phyloP scores from a whole-genome alignment of 108 stramenopile species.

The Aurantiochytrium sp. region DNA sequence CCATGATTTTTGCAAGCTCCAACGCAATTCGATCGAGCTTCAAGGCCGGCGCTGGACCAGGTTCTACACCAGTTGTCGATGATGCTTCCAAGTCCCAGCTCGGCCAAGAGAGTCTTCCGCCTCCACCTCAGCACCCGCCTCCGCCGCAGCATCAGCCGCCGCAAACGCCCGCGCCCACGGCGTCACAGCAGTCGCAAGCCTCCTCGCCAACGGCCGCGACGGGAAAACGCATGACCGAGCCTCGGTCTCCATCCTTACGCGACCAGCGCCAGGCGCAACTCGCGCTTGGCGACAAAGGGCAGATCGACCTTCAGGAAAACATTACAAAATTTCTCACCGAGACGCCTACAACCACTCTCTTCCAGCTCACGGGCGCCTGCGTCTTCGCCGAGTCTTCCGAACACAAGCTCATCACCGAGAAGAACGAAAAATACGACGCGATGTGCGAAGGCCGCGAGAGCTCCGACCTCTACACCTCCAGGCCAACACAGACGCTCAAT shows the following conservation, averaged over 20 bases:
- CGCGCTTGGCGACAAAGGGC: background rate
- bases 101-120: too few species aligned
- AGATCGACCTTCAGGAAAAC: background rate
- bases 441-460: background rate
- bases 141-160: too few species aligned
- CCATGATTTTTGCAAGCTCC: background rate
- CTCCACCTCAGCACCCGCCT: too few species aligned
- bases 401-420: background rate
- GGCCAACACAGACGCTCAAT: conserved; percentile 40
- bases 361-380: background rate
- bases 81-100: background rate
- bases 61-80: background rate
- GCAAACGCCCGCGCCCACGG: background rate
- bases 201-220: background rate
- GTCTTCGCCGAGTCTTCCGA: background rate
- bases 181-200: background rate
- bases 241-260: background rate
- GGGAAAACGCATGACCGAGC: background rate
- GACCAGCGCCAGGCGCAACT: background rate
- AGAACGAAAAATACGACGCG: background rate
- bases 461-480: conserved; percentile 27
- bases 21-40: background rate
- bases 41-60: background rate
- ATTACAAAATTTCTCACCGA: background rate
- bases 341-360: background rate